Percentiles rank a stretch among this genome's conserved stretches.
Evolutionary conservation across 2,329 filamentous ascomycete genomes (phyloP).

Genomic region (Aspergillus melleus): DNA sequence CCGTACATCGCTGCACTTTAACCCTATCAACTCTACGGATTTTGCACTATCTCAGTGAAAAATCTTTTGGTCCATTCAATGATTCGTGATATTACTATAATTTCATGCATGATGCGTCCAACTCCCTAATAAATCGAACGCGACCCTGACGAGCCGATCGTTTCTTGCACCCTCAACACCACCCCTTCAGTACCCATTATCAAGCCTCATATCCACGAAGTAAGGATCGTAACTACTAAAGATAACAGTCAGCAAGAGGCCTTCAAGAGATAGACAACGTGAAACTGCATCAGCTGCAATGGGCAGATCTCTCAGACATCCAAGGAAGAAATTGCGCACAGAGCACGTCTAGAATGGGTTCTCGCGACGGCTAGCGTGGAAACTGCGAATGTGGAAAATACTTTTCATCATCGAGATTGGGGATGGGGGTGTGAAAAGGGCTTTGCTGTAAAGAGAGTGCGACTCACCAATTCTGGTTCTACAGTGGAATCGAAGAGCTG

Average conservation of each 20-base stretch:
- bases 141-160: not conserved
- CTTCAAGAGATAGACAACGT: not conserved
- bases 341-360: conserved; percentile 36
- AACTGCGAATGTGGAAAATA: conserved; percentile 45
- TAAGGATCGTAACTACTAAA: not conserved
- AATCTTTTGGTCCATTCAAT: too few species aligned
- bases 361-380: conserved; percentile 40
- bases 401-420: conserved; percentile 39
- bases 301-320: conserved; percentile 32
- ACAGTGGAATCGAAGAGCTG: not conserved
- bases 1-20: too few species aligned
- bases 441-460: not conserved
- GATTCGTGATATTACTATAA: not conserved
- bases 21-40: not conserved
- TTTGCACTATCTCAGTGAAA: not conserved
- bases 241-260: conserved; percentile 1
- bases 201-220: not conserved
- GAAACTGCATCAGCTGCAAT: not conserved
- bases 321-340: conserved; percentile 41
- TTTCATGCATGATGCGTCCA: not conserved
- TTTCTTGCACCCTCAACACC: not conserved
- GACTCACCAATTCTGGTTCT: not conserved
- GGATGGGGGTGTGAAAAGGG: not conserved
- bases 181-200: not conserved
- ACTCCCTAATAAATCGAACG: not conserved